Base-by-base conservation (phyloP, 257 asterid genomes). In the Fraxinus anomala region DNA sequence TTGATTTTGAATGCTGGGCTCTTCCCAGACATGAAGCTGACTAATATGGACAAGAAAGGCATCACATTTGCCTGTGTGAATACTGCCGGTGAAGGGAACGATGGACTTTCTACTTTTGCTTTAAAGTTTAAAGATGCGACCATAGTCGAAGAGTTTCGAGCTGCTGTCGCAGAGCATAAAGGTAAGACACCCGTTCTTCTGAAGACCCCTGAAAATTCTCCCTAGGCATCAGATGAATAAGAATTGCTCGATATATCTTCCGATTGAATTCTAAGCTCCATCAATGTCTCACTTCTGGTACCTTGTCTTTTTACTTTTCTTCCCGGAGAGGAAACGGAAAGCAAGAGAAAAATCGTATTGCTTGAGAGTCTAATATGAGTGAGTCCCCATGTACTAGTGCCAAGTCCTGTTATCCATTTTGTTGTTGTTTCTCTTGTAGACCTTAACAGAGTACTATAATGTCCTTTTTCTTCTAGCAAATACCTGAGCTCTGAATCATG, bases 1-100 rank as follows among this genome's bases (percentile, higher is more conserved):
- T 80, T 95, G 86, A 89, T 95, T 56, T 68, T 95, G 88, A 95
- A 95, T 75, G 96, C 99, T 5, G 84, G 88, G 68, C 96, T 95
- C 65, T 95, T 85, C 78, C 96, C 99, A 5, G 97, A 95, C 74
- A 91, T 93, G 96, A 93, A 95, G 91, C 88, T 91, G 51, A 89
- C 97, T 13, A 84, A 82, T 75, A 95, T 95, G 99, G 98, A 95
- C 47, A 95, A 95, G 87, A 95, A 86, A 56, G 99, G 98, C 12
- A 69, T 95, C 82, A 93, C 98, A 0, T 95, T 93, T 78, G 97
- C 97, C 51, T 93, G 99, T 34, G 82, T 93, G 77, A 95, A 95
- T 69, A 93, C 93, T 72, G 88, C 88, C 12, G 80, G 81, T 75
- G 98, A 93, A 56, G 94, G 92, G 75, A 91, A 88, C 80, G 89